Base-by-base conservation (phyloP, 495 filamentous ascomycete genomes). In the Letharia lupina region DNA sequence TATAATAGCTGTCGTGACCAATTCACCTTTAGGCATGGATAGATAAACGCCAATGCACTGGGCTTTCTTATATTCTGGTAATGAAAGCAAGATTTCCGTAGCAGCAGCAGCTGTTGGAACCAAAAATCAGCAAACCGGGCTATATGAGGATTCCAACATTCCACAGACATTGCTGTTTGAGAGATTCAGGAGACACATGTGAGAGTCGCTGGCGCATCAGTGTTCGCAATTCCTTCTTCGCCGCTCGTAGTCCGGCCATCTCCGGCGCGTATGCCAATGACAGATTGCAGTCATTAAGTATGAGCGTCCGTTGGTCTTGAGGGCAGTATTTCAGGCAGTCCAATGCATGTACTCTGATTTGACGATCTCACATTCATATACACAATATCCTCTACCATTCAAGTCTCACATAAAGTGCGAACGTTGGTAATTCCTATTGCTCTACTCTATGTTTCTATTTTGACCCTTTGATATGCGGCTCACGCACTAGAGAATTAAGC, bases 21-120 rank as follows among this genome's bases (percentile, higher is more conserved):
- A 82, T 75, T 98, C 94, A 20, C 86, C 87, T 45, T 77, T 74
- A 5, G 91, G 91, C 92, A 98, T 98, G 16, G 94, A 96, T 28
- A 98, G 80, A 74, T 95, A 98, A 39, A 98, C 81, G 63, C 91
- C 89, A 68, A 98, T 83, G 37, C 86, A 81, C 65, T 82, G 82
- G 40, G 93, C 91, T 54, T 83, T 78, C 47, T 80, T 78, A 71
- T 95, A 97, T 67, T 87, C 82, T 15, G 84, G 77, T 59, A 86
- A 73, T 20, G 81, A 77, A n/a, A 86, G 75, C 41, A 96, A 73
- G 15, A 79, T 79, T 60, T 81, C 80, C 61, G 81, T 82, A 6
- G 86, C 85, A 65, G 75, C 75, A 61, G 74, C 70, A 65, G 89
- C 91, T 93, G 72, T 48, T 67, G 48, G 62, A 57, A 33, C 41